Conservation (phyloP, 2,329 filamentous ascomycete genomes). For the Fusarium concolor region DNA sequence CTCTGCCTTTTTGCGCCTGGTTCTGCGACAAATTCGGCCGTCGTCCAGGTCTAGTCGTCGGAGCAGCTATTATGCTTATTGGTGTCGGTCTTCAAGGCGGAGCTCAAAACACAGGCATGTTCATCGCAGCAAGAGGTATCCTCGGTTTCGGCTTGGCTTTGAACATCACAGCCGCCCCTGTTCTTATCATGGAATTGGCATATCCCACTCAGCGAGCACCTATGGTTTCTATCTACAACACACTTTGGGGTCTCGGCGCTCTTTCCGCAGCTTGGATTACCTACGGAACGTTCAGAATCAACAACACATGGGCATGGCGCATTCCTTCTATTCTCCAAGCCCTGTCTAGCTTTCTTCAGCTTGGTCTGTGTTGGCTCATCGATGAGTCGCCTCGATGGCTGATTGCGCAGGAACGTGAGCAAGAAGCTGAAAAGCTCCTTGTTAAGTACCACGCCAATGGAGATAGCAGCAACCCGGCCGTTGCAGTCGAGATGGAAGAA, state of each 20-base stretch:
- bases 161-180: constrained; percentile 18
- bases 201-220: constrained; percentile 19
- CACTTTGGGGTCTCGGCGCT: constrained; percentile 16
- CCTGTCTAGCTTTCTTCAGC: background rate
- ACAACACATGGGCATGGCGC: constrained; percentile 13
- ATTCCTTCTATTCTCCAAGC: constrained; percentile 19
- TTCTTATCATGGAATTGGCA: constrained; percentile 18
- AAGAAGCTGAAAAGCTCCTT: constrained; percentile 9
- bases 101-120: constrained; percentile 17
- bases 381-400: constrained; percentile 23
- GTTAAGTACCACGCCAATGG: constrained; percentile 20
- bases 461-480: constrained; percentile 8
- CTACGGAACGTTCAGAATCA: constrained; percentile 17
- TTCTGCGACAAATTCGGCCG: constrained; percentile 20
- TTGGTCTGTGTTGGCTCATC: constrained; percentile 7
- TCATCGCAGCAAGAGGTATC: constrained; percentile 15
- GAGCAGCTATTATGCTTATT: constrained; percentile 14
- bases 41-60: background rate
- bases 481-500: constrained; percentile 16
- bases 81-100: constrained; percentile 21
- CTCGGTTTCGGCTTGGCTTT: constrained; percentile 10
- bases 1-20: constrained; percentile 14
- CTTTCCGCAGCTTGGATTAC: constrained; percentile 17
- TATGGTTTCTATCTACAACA: constrained; percentile 25
- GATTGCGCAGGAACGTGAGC: constrained; percentile 1